Conservation (phyloP, 805 yeast species). For the Nakazawaea ernobii region DNA sequence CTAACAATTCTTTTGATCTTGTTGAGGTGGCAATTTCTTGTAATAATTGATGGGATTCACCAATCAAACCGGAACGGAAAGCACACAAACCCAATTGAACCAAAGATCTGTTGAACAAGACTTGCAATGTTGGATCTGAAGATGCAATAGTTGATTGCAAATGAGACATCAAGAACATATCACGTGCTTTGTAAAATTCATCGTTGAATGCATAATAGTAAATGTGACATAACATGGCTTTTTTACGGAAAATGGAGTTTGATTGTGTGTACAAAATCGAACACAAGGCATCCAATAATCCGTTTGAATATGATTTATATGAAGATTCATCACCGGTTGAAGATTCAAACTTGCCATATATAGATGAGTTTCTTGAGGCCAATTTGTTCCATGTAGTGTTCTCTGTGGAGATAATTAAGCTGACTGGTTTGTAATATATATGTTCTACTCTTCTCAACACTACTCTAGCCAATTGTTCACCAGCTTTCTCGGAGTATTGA, state of each 20-base stretch:
- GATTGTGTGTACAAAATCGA: conserved; percentile 60
- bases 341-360: conserved; percentile 25
- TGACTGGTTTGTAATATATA: conserved; percentile 84
- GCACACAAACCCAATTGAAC: conserved; percentile 96
- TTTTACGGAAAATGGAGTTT: conserved; percentile 66
- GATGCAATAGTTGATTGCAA: conserved; percentile 76
- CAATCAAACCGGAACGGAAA: conserved; percentile 81
- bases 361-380: conserved; percentile 28
- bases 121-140: conserved; percentile 83
- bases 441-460: conserved; percentile 84
- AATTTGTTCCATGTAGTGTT: conserved; percentile 64
- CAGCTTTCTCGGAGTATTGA: conserved; percentile 35
- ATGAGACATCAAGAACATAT: conserved; percentile 81
- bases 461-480: conserved; percentile 66
- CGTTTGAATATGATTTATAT: conserved; percentile 36
- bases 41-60: conserved; percentile 80
- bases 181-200: conserved; percentile 79
- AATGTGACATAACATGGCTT: conserved; percentile 78
- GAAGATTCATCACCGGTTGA: conserved; percentile 25
- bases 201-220: conserved; percentile 90
- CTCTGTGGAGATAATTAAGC: conserved; percentile 67
- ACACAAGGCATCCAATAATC: conserved; percentile 60
- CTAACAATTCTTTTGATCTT: conserved; percentile 85
- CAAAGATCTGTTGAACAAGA: conserved; percentile 88
- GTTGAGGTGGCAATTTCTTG: conserved; percentile 84